These are phyloP conservation scores for Diaporthe capsici DNA, from an alignment of 2,329 filamentous ascomycete species.

Conservation along the genomic window DNA sequence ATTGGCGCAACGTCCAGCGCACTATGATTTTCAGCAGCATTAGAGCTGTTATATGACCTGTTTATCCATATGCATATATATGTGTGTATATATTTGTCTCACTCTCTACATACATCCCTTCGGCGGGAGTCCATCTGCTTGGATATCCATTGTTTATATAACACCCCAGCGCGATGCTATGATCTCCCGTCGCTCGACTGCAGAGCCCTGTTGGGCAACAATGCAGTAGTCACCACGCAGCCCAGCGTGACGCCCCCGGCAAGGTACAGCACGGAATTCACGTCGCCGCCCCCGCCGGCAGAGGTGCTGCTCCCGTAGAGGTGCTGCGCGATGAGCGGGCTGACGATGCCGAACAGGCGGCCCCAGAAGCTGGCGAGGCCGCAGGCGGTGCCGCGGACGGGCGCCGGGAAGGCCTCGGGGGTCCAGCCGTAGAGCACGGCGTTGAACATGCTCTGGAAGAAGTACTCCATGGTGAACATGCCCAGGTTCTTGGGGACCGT, in stretches of 20 bases:
- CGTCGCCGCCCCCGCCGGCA: constrained; percentile 47
- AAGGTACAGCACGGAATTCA: constrained; percentile 68
- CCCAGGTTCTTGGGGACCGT: constrained; percentile 61
- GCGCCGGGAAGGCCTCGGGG: constrained; percentile 65
- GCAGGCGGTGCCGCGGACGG: constrained; percentile 65
- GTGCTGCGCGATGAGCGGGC: constrained; percentile 66
- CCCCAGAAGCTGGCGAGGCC: constrained; percentile 73
- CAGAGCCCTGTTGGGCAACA: constrained; percentile 59
- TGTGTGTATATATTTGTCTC: not conserved
- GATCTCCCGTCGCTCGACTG: constrained; percentile 51
- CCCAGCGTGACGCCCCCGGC: constrained; percentile 68
- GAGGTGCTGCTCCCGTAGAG: constrained; percentile 52
- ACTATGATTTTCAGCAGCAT: not conserved
- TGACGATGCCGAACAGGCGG: constrained; percentile 69
- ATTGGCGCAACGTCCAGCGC: not conserved
- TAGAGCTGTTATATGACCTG: not conserved
- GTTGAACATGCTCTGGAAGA: constrained; percentile 67
- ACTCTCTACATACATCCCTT: not conserved
- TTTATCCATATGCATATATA: too few species aligned
- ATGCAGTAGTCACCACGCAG: constrained; percentile 64
- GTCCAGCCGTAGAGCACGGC: constrained; percentile 66
- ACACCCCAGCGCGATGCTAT: not conserved
- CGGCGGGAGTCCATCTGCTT: not conserved
- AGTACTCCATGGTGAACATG: constrained; percentile 65
- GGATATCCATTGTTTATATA: not conserved